These are phyloP conservation scores for Ganoderma sinense DNA, from an alignment of 1,284 basidiomycete genomes.

Conservation along the genomic window DNA sequence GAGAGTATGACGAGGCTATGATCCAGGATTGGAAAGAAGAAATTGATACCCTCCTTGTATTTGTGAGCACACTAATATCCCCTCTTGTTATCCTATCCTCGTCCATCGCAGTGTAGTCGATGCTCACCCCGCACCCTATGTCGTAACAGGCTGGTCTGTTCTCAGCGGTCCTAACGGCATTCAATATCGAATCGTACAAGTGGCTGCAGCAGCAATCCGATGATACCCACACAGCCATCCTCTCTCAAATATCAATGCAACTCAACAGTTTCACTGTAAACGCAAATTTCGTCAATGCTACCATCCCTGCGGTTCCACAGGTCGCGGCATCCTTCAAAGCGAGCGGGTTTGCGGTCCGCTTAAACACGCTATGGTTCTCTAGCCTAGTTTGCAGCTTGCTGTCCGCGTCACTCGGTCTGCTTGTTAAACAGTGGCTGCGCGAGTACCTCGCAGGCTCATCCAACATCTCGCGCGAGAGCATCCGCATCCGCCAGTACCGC, in stretches of 20 bases:
- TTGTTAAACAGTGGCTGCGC: constrained; percentile 30
- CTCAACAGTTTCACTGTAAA: constrained; percentile 23
- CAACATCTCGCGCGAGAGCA: constrained; percentile 27
- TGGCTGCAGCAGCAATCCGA: constrained; percentile 26
- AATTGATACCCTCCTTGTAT: constrained; percentile 33
- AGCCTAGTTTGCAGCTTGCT: constrained; percentile 25
- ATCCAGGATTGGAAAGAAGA: constrained; percentile 30
- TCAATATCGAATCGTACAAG: constrained; percentile 29
- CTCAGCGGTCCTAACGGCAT: constrained; percentile 31
- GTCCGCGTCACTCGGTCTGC: constrained; percentile 27
- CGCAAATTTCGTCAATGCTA: constrained; percentile 23
- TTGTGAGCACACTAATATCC: constrained; percentile 27
- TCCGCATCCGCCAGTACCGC: constrained; percentile 29
- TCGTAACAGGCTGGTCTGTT: constrained; percentile 28
- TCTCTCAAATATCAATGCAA: constrained; percentile 25
- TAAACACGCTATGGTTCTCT: constrained; percentile 30
- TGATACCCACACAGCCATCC: constrained; percentile 19
- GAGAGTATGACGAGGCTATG: constrained; percentile 29
- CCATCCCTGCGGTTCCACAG: constrained; percentile 6
- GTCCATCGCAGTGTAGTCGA: neutral
- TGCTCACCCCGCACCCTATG: neutral
- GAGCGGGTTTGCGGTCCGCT: constrained; percentile 16
- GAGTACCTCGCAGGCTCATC: constrained; percentile 28
- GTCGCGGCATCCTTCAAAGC: constrained; percentile 12
- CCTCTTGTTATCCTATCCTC: neutral